Percentiles rank a stretch among this genome's conserved stretches.
phyloP scores from a whole-genome alignment of 2,329 filamentous ascomycete genomes.

The Colletotrichum shisoi region DNA sequence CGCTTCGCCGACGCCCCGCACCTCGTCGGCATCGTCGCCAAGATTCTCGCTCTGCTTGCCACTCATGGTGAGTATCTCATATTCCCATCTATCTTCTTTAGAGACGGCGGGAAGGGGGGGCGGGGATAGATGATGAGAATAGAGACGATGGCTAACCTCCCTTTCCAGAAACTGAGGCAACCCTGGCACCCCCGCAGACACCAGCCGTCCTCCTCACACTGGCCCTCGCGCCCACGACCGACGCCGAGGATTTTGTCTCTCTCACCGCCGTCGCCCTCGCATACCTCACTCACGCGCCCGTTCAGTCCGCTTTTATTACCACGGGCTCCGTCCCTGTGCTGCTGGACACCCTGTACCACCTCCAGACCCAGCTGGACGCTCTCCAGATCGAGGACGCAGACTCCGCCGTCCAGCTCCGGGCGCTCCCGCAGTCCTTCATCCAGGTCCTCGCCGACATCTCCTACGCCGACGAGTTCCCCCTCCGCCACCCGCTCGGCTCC shows the following conservation, averaged over 20 bases:
- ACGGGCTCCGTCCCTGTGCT: slow-evolving; percentile 53
- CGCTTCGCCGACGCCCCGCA: slow-evolving; percentile 52
- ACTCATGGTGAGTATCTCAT: slow-evolving; percentile 54
- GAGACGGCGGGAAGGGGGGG: too few species aligned
- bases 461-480: slow-evolving; percentile 57
- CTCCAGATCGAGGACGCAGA: slow-evolving; percentile 57
- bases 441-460: slow-evolving; percentile 62
- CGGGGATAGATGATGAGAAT: too few species aligned
- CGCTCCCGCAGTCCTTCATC: slow-evolving; percentile 60
- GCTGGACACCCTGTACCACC: slow-evolving; percentile 58
- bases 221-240: slow-evolving; percentile 54
- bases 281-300: slow-evolving; percentile 63
- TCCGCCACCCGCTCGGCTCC: slow-evolving; percentile 54
- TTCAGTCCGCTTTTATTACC: slow-evolving; percentile 60
- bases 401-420: slow-evolving; percentile 53
- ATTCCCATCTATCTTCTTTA: background rate
- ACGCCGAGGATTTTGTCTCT: slow-evolving; percentile 63
- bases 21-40: slow-evolving; percentile 63
- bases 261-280: slow-evolving; percentile 61
- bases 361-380: slow-evolving; percentile 54
- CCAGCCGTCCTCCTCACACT: slow-evolving; percentile 60
- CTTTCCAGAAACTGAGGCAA: slow-evolving; percentile 55
- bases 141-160: background rate
- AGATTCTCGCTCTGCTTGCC: slow-evolving; percentile 63
- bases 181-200: slow-evolving; percentile 55